phyloP scores from a whole-genome alignment of 179 eudicot species.

The Silene vulgaris region DNA sequence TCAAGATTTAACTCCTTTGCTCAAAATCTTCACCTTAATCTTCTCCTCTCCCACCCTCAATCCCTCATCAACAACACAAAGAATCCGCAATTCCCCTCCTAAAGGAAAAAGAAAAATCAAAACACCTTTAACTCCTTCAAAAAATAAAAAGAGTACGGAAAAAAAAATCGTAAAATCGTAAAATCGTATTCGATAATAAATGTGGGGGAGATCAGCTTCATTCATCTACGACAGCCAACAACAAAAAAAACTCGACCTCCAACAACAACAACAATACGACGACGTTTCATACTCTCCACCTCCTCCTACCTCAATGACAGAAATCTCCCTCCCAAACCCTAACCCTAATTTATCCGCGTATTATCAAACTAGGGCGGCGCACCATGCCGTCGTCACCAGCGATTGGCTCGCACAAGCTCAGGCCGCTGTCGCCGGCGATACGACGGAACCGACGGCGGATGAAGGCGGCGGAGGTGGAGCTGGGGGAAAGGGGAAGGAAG shows the following conservation, averaged over 20 bases:
- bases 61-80: no score
- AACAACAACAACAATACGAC: slow-evolving; percentile 30
- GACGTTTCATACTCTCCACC: slow-evolving; percentile 34
- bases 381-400: slow-evolving; percentile 77
- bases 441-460: slow-evolving; percentile 7
- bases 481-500: slow-evolving; percentile 27
- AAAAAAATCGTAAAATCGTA: neutral
- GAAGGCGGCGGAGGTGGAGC: slow-evolving; percentile 7
- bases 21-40: no score
- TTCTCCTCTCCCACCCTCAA: no score
- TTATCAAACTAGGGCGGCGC: slow-evolving; percentile 86
- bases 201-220: slow-evolving; percentile 85
- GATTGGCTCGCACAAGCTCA: slow-evolving; percentile 95
- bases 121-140: no score
- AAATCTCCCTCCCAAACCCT: slow-evolving; percentile 37
- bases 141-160: no score
- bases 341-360: slow-evolving; percentile 71
- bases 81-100: no score
- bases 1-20: no score
- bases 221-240: slow-evolving; percentile 64
- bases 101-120: no score
- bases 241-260: slow-evolving; percentile 22
- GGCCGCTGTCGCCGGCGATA: slow-evolving; percentile 48
- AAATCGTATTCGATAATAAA: slow-evolving; percentile 18
- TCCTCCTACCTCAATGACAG: slow-evolving; percentile 41